These are phyloP conservation scores for Hymenoscyphus fructigenus DNA, from an alignment of 2,329 filamentous ascomycete genomes.

Conservation along the genomic window DNA sequence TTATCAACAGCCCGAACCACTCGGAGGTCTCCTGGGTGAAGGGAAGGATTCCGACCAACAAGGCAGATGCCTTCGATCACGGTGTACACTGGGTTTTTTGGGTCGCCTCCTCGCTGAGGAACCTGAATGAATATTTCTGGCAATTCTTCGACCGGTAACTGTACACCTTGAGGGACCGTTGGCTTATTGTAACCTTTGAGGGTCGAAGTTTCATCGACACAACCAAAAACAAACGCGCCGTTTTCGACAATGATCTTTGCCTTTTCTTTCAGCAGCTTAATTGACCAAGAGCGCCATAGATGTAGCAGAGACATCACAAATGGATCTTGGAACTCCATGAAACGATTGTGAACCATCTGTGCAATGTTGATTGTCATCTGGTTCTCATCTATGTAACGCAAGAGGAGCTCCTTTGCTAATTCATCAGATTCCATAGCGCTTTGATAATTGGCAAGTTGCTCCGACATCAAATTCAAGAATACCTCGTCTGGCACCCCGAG, in stretches of 20 bases:
- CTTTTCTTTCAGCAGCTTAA: slow-evolving; percentile 91
- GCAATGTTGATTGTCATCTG: slow-evolving; percentile 74
- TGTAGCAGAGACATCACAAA: slow-evolving; percentile 78
- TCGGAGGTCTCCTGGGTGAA: slow-evolving; percentile 89
- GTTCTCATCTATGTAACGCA: slow-evolving; percentile 80
- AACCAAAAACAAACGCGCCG: slow-evolving; percentile 85
- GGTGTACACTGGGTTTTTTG: slow-evolving; percentile 47
- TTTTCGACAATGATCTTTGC: slow-evolving; percentile 78
- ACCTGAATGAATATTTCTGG: slow-evolving; percentile 92
- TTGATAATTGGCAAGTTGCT: slow-evolving; percentile 68
- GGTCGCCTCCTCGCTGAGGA: slow-evolving; percentile 51
- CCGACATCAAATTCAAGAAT: slow-evolving; percentile 66
- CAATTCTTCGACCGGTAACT: slow-evolving; percentile 48
- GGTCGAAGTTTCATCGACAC: slow-evolving; percentile 78
- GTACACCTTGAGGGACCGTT: slow-evolving; percentile 37
- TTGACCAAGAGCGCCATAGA: slow-evolving; percentile 85
- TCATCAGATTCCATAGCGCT: slow-evolving; percentile 64
- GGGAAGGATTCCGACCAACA: slow-evolving; percentile 86
- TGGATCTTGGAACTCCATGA: slow-evolving; percentile 72
- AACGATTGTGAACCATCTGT: slow-evolving; percentile 74
- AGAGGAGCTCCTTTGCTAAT: slow-evolving; percentile 66
- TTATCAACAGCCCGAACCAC: slow-evolving; percentile 82
- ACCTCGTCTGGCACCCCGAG: slow-evolving; percentile 68
- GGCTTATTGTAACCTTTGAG: slow-evolving; percentile 69
- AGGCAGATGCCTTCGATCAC: slow-evolving; percentile 77